Evolutionary conservation across 352 stramenopile genomes (phyloP).

Genomic region (Pythium rhizo-oryzae): DNA sequence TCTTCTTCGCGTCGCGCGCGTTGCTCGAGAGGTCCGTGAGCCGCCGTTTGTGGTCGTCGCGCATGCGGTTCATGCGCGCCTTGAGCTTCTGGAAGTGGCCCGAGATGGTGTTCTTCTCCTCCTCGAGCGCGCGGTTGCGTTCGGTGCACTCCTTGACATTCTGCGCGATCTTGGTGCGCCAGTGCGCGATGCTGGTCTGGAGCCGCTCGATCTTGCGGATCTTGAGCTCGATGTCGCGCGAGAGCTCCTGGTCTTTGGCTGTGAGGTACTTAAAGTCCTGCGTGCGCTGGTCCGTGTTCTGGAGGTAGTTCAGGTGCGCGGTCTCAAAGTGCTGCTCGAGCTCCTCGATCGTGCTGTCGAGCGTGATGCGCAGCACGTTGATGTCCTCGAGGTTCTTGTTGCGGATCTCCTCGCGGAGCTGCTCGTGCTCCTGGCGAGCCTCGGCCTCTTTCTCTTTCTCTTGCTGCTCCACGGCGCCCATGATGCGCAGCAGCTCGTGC

Average conservation of each 20-base stretch:
- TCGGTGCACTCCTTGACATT: constrained; percentile 90
- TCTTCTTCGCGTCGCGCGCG: constrained; percentile 75
- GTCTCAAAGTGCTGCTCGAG: constrained; percentile 95
- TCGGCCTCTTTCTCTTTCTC: constrained; percentile 83
- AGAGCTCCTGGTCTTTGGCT: constrained; percentile 91
- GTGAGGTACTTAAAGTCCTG: constrained; percentile 96
- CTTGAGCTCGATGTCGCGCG: constrained; percentile 93
- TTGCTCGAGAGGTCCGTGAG: constrained; percentile 83
- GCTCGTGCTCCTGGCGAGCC: constrained; percentile 81
- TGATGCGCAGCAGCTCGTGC: constrained; percentile 83
- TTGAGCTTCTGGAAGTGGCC: constrained; percentile 90
- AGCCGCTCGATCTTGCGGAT: constrained; percentile 94
- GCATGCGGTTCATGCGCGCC: constrained; percentile 89
- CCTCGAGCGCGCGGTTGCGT: constrained; percentile 86
- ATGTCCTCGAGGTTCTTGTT: constrained; percentile 97
- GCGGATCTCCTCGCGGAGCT: constrained; percentile 92
- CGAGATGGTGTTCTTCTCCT: constrained; percentile 89
- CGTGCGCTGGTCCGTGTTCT: constrained; percentile 94
- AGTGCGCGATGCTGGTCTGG: constrained; percentile 87
- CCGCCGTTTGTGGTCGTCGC: constrained; percentile 77
- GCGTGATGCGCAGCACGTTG: constrained; percentile 91
- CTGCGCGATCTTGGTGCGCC: constrained; percentile 92
- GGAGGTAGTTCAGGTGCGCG: constrained; percentile 90
- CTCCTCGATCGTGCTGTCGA: constrained; percentile 94
- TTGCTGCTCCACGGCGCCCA: constrained; percentile 83